phyloP scores from a whole-genome alignment of 2,329 filamentous ascomycete genomes.

The Phyllosticta ampelicida region DNA sequence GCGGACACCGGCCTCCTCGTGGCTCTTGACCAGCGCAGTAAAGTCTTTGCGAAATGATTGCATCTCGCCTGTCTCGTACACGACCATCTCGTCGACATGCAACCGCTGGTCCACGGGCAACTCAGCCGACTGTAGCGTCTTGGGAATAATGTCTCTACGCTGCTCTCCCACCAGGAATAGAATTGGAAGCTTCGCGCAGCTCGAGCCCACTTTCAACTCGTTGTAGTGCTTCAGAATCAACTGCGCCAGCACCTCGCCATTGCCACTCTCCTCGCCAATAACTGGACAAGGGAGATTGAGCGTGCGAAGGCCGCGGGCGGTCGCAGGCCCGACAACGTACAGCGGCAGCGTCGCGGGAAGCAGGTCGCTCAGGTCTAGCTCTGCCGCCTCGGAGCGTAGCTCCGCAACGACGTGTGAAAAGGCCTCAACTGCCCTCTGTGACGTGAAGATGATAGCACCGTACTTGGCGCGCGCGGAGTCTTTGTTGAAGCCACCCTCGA shows the following conservation, averaged over 20 bases:
- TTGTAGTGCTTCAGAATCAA: conserved; percentile 74
- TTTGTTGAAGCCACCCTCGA: conserved; percentile 29
- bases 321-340: conserved; percentile 74
- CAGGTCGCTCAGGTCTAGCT: conserved; percentile 20
- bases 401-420: conserved; percentile 54
- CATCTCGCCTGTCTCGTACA: conserved; percentile 83
- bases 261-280: conserved; percentile 72
- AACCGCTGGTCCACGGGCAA: conserved; percentile 46
- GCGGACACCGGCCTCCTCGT: conserved; percentile 23
- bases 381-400: conserved; percentile 29
- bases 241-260: conserved; percentile 65
- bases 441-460: conserved; percentile 75
- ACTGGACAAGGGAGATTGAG: conserved; percentile 47
- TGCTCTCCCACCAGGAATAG: conserved; percentile 88
- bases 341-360: conserved; percentile 46
- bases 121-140: conserved; percentile 52
- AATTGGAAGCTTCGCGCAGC: conserved; percentile 47
- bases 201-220: conserved; percentile 13
- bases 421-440: conserved; percentile 71
- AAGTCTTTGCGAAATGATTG: conserved; percentile 65
- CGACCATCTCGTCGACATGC: conserved; percentile 63
- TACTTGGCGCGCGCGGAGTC: conserved; percentile 36
- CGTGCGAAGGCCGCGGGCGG: conserved; percentile 57
- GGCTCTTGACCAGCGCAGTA: conserved; percentile 37
- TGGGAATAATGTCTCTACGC: conserved; percentile 80